phyloP scores from a whole-genome alignment of 2,329 filamentous ascomycete species.

The Didymella keratinophila region DNA sequence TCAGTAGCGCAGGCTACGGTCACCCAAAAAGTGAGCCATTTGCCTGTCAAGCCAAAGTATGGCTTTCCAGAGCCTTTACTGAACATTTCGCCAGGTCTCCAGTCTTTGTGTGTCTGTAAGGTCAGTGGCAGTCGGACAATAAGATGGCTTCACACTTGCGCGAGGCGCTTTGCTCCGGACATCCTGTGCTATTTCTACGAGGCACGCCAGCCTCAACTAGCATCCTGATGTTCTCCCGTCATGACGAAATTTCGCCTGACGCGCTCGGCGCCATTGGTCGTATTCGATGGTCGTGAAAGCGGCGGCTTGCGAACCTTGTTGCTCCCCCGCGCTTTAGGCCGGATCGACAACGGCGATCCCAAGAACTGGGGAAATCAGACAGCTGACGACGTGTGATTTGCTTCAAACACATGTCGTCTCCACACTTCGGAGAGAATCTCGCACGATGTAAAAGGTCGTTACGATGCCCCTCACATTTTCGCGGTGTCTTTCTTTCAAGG shows the following conservation, averaged over 20 bases:
- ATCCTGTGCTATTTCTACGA: slow-evolving; percentile 6
- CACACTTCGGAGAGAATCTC: slow-evolving; percentile 19
- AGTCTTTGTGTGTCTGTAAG: background rate
- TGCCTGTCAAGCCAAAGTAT: slow-evolving; percentile 63
- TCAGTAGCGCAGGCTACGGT: slow-evolving; percentile 49
- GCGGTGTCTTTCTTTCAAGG: background rate
- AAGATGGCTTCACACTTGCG: background rate
- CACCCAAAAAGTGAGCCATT: slow-evolving; percentile 66
- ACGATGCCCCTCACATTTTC: background rate
- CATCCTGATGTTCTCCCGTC: slow-evolving; percentile 1
- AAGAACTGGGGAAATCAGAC: slow-evolving; percentile 11
- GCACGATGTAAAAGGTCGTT: background rate
- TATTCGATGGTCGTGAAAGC: slow-evolving; percentile 9
- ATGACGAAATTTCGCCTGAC: slow-evolving; percentile 21
- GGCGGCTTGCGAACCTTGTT: slow-evolving; percentile 6
- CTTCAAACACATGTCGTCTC: background rate
- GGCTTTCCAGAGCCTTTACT: slow-evolving; percentile 43
- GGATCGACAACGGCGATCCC: slow-evolving; percentile 14
- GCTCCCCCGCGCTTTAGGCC: slow-evolving; percentile 17
- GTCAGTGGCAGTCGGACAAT: background rate
- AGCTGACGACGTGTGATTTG: slow-evolving; percentile 4
- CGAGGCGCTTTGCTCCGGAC: background rate
- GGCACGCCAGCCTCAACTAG: slow-evolving; percentile 3
- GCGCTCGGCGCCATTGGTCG: slow-evolving; percentile 13
- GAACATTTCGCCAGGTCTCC: slow-evolving; percentile 20